Base-by-base conservation (phyloP, 495 filamentous ascomycete genomes). In the Trichoderma orchidacearum region DNA sequence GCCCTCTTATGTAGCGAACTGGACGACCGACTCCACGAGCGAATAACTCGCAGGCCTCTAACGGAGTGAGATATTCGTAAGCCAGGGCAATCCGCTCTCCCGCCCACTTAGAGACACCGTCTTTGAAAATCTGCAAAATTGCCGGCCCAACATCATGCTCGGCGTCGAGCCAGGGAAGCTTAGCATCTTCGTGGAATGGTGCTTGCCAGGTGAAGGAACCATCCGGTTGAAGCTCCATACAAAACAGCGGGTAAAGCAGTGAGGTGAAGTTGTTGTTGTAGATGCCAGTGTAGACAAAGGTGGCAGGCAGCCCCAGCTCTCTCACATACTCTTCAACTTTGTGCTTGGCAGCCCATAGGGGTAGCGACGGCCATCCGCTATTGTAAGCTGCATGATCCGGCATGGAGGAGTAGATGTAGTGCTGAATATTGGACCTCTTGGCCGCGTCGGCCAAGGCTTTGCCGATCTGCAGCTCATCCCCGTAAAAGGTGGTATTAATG, bases 181-280 rank as follows among this genome's bases (percentile, higher is more conserved):
- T 84, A 30, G 84, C 84, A 58, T 96, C 80, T 4, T 88, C 85
- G 59, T 95, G 87, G 68, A 98, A 98, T 1, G 93, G 93, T 0
- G 93, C 94, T 62, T 85, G 85, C 93, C 93, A 98, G 60, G 86
- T 75, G 65, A 96, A 97, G 58, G 86, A 88, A 4, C 87, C 90
- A 61, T 96, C 88, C 0, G 72, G 66, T 65, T 86, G 80, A 27
- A 93, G 70, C 64, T 94, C 88, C 86, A 95, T 95, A 68, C 89
- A 88, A 71, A 95, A 95, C 7, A 98, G 76, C 2, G 93, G 93
- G 67, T 95, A 96, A 0, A 85, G 87, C 27, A 96, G 77, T 57
- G 85, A 90, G 9, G 91, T 96, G 72, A 98, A 98, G 68, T 98
- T 98, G 70, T 98, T 97, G 72, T 96, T 95, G 75, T 97, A 98